These are phyloP conservation scores for Pseudonitzschia delicatissima DNA, from an alignment of 108 stramenopile genomes.

Conservation along the genomic window DNA sequence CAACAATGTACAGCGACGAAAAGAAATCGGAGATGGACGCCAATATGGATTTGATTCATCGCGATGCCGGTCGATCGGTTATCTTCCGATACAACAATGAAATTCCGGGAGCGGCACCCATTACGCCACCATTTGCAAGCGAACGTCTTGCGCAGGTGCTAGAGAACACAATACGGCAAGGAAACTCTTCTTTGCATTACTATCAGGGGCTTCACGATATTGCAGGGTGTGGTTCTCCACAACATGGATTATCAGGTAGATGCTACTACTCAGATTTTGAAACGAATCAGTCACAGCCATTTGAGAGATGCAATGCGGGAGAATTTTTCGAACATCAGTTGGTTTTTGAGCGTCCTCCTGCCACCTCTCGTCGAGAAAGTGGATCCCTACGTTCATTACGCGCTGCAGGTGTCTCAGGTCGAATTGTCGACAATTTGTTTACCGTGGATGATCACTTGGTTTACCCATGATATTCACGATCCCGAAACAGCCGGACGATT, in stretches of 20 bases:
- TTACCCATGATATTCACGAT: conserved; percentile 82
- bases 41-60: conserved; percentile 30
- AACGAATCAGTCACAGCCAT: conserved; percentile 29
- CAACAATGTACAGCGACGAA: conserved; percentile 6
- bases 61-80: conserved; percentile 36
- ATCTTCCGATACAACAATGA: conserved; percentile 30
- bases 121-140: conserved; percentile 9
- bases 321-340: conserved; percentile 31
- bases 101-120: not conserved
- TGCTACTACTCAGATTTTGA: conserved; percentile 18
- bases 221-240: conserved; percentile 43
- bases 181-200: conserved; percentile 22
- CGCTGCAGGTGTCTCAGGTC: conserved; percentile 15
- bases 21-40: conserved; percentile 19
- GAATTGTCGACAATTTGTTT: conserved; percentile 31
- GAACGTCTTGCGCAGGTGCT: conserved; percentile 28
- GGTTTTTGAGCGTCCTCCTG: conserved; percentile 23
- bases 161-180: conserved; percentile 18
- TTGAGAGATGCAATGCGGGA: conserved; percentile 44
- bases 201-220: conserved; percentile 51
- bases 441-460: conserved; percentile 90
- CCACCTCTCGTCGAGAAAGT: conserved; percentile 35
- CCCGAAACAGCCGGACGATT: conserved; percentile 60
- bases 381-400: conserved; percentile 32
- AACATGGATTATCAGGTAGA: conserved; percentile 44